Base-by-base conservation (phyloP, 2,329 filamentous ascomycete genomes). In the Talaromyces islandicus region DNA sequence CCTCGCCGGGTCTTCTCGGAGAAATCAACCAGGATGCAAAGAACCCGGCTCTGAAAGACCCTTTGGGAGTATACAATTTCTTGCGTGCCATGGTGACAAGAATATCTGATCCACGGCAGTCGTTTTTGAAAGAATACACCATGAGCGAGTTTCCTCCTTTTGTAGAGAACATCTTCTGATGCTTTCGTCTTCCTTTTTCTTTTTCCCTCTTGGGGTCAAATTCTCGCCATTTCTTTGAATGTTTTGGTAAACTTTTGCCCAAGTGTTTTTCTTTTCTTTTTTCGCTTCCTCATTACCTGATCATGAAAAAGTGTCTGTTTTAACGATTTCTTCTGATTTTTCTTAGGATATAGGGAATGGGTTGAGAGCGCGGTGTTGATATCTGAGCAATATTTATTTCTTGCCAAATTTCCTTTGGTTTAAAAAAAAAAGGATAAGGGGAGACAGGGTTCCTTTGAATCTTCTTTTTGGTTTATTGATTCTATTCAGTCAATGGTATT, bases 101-200 rank as follows among this genome's bases (percentile, higher is more conserved):
- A 19, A 59, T 59, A 21, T 59, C 57, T n/a, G 54, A 50, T 38
- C 52, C 57, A 38, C 43, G 55, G 24, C 21, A 30, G 19, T 51
- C 52, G 17, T 3, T 41, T 52, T 12, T 29, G 14, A 29, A 29
- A 52, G 48, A 29, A 9, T 29, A n/a, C 27, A 25, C 19, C 1
- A 7, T 19, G 19, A 29, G 1, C 17, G 14, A 52, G 48, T 29
- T 19, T 52, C 19, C 19, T 29, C 9, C 41, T 7, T 9, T 46
- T 1, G 5, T 46, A 10, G 7, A 46, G 41, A 7, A 38, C 35
- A 7, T 46, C n/a, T 46, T 21, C 19, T 38, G 14, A 38, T n/a
- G 2, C 7, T 24, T 46, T 17, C 19, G 12, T n/a, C n/a, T n/a
- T n/a, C n/a, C n/a, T n/a, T n/a, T n/a, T n/a, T n/a, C n/a, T 19